A percentile compares a stretch with the other conserved stretches of the same genome.
Evolutionary conservation across 1,284 basidiomycete genomes (phyloP).

Genomic region (Apiotrichum domesticum): DNA sequence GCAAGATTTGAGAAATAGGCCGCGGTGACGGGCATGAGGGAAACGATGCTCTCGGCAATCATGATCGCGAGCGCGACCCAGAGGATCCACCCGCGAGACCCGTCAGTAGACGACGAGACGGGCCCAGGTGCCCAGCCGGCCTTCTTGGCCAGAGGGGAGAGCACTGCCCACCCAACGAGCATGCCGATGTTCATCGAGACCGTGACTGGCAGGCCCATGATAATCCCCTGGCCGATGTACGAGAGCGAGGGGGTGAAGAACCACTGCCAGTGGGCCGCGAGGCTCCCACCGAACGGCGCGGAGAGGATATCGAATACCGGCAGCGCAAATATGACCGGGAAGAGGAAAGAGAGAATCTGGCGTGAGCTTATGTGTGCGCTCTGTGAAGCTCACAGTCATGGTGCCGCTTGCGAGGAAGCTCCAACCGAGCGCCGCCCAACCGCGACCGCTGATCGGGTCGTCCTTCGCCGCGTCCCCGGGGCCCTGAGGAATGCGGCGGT

Average conservation of each 20-base stretch:
- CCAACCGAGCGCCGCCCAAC: slow-evolving; percentile 65
- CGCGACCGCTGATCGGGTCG: slow-evolving; percentile 53
- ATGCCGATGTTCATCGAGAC: slow-evolving; percentile 91
- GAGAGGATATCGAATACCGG: slow-evolving; percentile 71
- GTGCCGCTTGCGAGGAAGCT: slow-evolving; percentile 66
- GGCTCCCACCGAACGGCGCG: slow-evolving; percentile 50
- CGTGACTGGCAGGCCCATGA: slow-evolving; percentile 95
- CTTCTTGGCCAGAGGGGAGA: slow-evolving; percentile 77
- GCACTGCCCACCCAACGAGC: slow-evolving; percentile 88
- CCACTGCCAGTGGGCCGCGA: slow-evolving; percentile 88
- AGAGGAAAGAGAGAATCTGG: slow-evolving; percentile 61
- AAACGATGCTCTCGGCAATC: slow-evolving; percentile 79
- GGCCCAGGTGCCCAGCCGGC: slow-evolving; percentile 85
- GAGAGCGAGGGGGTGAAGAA: slow-evolving; percentile 88
- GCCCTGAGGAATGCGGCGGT: slow-evolving; percentile 23
- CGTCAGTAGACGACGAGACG: slow-evolving; percentile 73
- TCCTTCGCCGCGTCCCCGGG: slow-evolving; percentile 20
- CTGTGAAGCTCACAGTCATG: slow-evolving; percentile 61
- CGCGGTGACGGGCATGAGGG: slow-evolving; percentile 64
- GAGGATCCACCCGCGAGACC: slow-evolving; percentile 86
- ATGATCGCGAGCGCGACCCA: slow-evolving; percentile 94
- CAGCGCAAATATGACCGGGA: slow-evolving; percentile 83
- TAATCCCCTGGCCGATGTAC: slow-evolving; percentile 90
- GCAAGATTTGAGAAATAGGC: slow-evolving; percentile 53
- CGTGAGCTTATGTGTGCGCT: not conserved